Base-by-base conservation (phyloP, 345 rosid genomes). In the Euphorbia peplus region DNA sequence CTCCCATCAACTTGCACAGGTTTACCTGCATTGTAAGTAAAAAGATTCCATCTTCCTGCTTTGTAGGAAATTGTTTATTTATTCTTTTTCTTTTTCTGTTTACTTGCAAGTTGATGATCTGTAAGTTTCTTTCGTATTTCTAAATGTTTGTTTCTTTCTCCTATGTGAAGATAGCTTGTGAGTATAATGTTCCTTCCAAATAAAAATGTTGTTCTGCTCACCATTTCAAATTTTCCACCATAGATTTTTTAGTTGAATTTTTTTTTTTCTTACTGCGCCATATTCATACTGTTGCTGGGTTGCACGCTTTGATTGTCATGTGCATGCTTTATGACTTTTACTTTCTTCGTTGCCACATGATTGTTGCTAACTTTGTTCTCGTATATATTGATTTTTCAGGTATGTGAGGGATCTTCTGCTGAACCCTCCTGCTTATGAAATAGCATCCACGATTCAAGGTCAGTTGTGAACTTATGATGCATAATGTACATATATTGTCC, bases 371-470 rank as follows among this genome's bases (percentile, higher is more conserved):
- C 14, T 5, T 1, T 14, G 8, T 55, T 28, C 13, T 19, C 4
- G 21, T 48, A 42, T n/a, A 24, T 37, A 16, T 16, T 65, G 22
- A 48, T 57, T 61, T 76, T 63, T 70, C 76, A 95, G 99, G 81
- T 95, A 89, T 71, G 67, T 89, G 54, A 85, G 97, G 78, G 96
- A 95, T 85, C 90, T 95, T 75, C 85, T 95, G 76, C 91, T 95
- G 64, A 95, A 95, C 73, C 99, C 99, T 76, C 96, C 99, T 63
- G 83, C 90, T 50, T 84, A 83, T 83, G 99, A 88, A 72, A 87
- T 90, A 80, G 93, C 99, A 69, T 81, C 85, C 60, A 85, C 79
- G 72, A 88, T 95, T 75, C 97, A 91, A 86, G 97, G 98, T 90
- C 63, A 67, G 70, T 66, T 69, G 12, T 59, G 41, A 63, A 67